Percentiles rank a stretch among this genome's conserved stretches.
Conservation (phyloP, 208 protist genomes). For the Acanthamoeba polyphaga region DNA sequence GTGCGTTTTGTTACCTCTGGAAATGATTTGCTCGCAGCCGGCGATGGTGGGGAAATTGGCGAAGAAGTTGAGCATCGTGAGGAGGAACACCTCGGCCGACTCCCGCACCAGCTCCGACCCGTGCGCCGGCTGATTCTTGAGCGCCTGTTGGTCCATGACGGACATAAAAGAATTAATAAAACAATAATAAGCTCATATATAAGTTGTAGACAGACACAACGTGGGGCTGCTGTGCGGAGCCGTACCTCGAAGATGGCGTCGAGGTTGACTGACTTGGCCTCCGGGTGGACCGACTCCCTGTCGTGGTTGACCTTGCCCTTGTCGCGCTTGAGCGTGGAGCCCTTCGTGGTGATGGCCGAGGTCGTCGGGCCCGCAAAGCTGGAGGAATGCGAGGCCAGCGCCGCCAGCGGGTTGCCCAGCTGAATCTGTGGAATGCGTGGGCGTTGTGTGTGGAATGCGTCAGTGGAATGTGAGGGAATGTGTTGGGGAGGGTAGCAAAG, state of each 20-base stretch:
- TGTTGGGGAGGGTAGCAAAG: no score
- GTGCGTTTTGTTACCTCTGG: slow-evolving; percentile 15
- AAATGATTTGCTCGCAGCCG: slow-evolving; percentile 71
- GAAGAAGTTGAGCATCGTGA: slow-evolving; percentile 71
- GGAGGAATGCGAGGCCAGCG: slow-evolving; percentile 13
- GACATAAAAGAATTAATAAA: no score
- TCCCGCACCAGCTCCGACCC: slow-evolving; percentile 47
- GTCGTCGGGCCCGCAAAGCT: not conserved
- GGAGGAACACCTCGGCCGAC: slow-evolving; percentile 71
- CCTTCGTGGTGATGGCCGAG: not conserved
- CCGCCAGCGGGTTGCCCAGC: slow-evolving; percentile 33
- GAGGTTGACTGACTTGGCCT: slow-evolving; percentile 29
- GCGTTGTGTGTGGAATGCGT: not conserved
- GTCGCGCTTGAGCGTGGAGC: not conserved
- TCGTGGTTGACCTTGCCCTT: slow-evolving; percentile 1
- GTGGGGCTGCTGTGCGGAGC: not conserved
- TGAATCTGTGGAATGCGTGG: not conserved
- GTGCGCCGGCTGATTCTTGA: slow-evolving; percentile 63
- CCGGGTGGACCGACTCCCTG: slow-evolving; percentile 7
- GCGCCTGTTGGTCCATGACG: not conserved
- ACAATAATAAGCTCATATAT: no score
- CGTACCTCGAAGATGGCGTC: slow-evolving; percentile 22
- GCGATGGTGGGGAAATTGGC: slow-evolving; percentile 69
- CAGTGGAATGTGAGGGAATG: not conserved
- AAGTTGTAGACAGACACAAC: no score